These are phyloP conservation scores for Yamadazyma sp. DNA, from an alignment of 1,139 yeast genomes.

Conservation along the genomic window DNA sequence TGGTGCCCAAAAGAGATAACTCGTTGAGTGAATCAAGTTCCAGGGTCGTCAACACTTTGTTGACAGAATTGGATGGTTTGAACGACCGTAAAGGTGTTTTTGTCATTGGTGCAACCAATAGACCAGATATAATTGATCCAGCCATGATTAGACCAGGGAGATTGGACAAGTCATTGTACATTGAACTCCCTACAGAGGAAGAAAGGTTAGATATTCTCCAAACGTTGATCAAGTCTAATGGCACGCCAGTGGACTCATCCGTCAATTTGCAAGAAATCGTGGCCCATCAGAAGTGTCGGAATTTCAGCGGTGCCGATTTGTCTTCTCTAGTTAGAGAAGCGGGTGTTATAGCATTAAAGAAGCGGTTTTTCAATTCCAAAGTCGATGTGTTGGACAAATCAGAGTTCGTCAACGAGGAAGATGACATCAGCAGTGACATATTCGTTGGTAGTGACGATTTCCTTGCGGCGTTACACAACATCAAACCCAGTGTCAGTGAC, in stretches of 20 bases:
- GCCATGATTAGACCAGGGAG: conserved; percentile 98
- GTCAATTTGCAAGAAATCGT: conserved; percentile 68
- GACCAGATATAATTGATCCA: conserved; percentile 98
- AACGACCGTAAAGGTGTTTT: conserved; percentile 91
- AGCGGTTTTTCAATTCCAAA: conserved; percentile 56
- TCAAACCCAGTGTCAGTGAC: conserved; percentile 91
- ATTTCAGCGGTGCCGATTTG: conserved; percentile 94
- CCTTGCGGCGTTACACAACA: conserved; percentile 63
- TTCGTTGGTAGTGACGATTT: conserved; percentile 69
- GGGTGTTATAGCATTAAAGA: conserved; percentile 82
- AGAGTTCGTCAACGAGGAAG: conserved; percentile 37
- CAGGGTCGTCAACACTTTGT: conserved; percentile 88
- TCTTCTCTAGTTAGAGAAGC: conserved; percentile 92
- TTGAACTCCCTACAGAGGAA: conserved; percentile 76
- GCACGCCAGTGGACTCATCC: conserved; percentile 68
- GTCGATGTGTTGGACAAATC: conserved; percentile 51
- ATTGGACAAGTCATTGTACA: conserved; percentile 87
- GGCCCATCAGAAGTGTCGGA: conserved; percentile 74
- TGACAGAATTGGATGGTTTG: conserved; percentile 92
- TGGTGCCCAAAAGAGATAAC: conserved; percentile 91
- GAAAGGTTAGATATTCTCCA: conserved; percentile 81
- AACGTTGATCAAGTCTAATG: conserved; percentile 69
- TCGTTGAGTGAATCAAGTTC: conserved; percentile 87
- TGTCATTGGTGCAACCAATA: conserved; percentile 94
- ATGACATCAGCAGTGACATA: conserved; percentile 32